Base-by-base conservation (phyloP, 257 asterid genomes). In the Marsdenia floribunda region DNA sequence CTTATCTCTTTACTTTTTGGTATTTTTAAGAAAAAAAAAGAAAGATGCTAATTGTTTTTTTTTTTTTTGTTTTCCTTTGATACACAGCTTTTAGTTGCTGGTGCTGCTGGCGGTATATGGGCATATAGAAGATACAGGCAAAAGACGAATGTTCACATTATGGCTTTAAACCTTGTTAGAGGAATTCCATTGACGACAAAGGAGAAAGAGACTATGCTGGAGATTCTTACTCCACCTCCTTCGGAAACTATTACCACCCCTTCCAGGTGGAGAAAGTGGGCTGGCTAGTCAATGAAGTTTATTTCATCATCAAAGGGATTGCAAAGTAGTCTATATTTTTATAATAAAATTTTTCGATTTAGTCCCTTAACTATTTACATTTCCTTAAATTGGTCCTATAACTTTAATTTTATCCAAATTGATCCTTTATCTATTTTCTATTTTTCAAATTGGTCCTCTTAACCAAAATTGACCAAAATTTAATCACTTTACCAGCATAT, bases 141-240 rank as follows among this genome's bases (percentile, higher is more conserved):
- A 73, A 88, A 78, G 81, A 90, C 93, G 16, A 91, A 90, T 46
- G 97, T 93, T 74, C 96, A 90, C 80, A 85, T 90, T 68, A 89
- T 94, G 98, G 92, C 96, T 78, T 82, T 90, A 86, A 87, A 93
- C 83, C 96, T 94, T 19, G 83, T 94, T 16, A 86, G 95, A 77
- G 97, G 97, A 72, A 88, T 94, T 60, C 95, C 97, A 11, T 80
- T 90, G 75, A 94, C 98, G 5, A 91, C 95, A 6, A 89, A 79
- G 88, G 98, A 94, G 89, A 94, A 84, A 78, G 89, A 85, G 75
- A 82, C 93, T 3, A 90, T 94, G 96, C 84, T 94, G 6, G 93
- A 94, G n/a, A 74, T 94, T 83, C 97, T 94, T 79, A 90, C 92
- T 0, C 98, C 96, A 42, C 97, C 90, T 10, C 85, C 96, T 73